These are phyloP conservation scores for Nicotiana benthamiana DNA, from an alignment of 257 asterid genomes.

Conservation along the genomic window DNA sequence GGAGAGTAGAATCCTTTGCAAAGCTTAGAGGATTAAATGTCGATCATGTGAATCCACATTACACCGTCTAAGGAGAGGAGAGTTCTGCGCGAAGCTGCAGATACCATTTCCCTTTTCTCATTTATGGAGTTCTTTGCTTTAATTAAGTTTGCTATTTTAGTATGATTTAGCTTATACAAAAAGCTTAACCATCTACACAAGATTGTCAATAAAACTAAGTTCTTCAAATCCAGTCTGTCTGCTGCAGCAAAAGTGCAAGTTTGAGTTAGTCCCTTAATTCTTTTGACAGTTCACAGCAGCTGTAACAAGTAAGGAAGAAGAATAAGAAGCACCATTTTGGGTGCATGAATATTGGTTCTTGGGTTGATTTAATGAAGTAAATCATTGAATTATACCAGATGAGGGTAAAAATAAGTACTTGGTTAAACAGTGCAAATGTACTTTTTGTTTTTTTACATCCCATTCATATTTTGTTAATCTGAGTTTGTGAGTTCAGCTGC, in stretches of 20 bases:
- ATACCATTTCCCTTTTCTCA: not conserved
- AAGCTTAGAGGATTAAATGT: constrained; percentile 48
- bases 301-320: not conserved
- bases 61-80: constrained; percentile 31
- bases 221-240: not conserved
- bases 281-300: not conserved
- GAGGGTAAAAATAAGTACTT: not conserved
- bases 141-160: not conserved
- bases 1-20: constrained; percentile 52
- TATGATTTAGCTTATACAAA: not conserved
- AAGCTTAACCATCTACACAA: not conserved
- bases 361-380: not conserved
- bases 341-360: not conserved
- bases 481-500: not conserved
- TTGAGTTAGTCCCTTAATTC: not conserved
- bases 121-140: not conserved
- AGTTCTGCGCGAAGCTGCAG: not conserved
- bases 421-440: not conserved
- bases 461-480: not conserved
- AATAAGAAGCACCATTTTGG: not conserved
- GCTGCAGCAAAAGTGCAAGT: not conserved
- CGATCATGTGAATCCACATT: constrained; percentile 39
- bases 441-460: not conserved
- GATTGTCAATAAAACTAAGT: not conserved
- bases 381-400: not conserved